Conservation (phyloP, 2,329 filamentous ascomycete genomes). For the Colletotrichum lupini region DNA sequence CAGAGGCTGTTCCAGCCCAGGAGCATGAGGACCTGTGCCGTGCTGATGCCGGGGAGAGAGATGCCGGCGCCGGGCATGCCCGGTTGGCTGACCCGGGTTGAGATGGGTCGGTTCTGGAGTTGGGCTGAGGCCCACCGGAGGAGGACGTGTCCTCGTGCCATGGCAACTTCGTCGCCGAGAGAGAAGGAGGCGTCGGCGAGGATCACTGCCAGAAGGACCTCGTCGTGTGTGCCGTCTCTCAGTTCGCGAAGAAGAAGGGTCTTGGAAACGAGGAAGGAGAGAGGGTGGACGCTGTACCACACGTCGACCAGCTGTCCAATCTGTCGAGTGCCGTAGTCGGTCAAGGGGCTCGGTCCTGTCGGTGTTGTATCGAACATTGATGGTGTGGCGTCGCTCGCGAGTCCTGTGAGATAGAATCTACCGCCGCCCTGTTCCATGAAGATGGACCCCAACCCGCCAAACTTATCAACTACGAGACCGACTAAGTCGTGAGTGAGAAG, state of each 20-base stretch:
- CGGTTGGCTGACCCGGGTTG: conserved; percentile 36
- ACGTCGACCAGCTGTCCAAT: conserved; percentile 52
- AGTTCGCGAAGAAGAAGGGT: conserved; percentile 51
- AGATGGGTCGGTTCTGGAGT: conserved; percentile 43
- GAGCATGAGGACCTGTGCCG: conserved; percentile 47
- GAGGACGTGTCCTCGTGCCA: conserved; percentile 32
- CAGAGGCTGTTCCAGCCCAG: conserved; percentile 51
- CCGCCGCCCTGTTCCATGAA: conserved; percentile 42
- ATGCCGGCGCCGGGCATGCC: conserved; percentile 39
- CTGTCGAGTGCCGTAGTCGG: conserved; percentile 45
- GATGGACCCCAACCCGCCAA: conserved; percentile 44
- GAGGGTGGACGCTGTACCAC: conserved; percentile 53
- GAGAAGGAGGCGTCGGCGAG: conserved; percentile 51
- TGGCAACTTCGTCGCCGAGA: conserved; percentile 32
- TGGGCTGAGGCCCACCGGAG: conserved; percentile 48
- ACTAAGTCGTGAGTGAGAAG: conserved; percentile 44
- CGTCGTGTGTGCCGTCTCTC: conserved; percentile 51
- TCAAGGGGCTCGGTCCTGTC: conserved; percentile 41
- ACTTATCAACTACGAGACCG: conserved; percentile 42
- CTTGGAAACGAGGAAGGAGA: conserved; percentile 54
- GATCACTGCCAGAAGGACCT: conserved; percentile 51
- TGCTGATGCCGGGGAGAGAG: conserved; percentile 46
- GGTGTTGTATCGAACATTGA: conserved; percentile 45
- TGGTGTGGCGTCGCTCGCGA: conserved; percentile 42
- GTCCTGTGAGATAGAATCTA: conserved; percentile 42